phyloP scores from a whole-genome alignment of 164 flowering plant genomes.

The Platanus orientalis region DNA sequence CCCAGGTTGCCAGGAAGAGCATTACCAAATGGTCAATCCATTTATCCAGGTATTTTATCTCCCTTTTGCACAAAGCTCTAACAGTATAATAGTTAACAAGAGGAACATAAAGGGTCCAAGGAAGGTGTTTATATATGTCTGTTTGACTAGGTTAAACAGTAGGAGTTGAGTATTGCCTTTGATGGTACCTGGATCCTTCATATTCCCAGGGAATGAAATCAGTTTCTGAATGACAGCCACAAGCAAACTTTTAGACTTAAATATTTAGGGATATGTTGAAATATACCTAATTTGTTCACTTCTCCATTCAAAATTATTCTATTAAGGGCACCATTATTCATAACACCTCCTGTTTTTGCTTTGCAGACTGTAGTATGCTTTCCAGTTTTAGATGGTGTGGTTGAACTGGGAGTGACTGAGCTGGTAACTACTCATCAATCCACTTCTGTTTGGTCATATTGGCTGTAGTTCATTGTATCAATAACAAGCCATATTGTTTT shows the following conservation, averaged over 20 bases:
- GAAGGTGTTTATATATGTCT: background rate
- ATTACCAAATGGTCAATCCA: conserved; percentile 43
- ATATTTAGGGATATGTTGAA: no score
- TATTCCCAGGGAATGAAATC: no score
- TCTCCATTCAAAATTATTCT: no score
- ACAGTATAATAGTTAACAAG: no score
- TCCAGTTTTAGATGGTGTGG: conserved; percentile 73
- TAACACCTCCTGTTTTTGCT: conserved; percentile 1
- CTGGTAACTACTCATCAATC: conserved; percentile 38
- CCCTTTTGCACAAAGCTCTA: conserved; percentile 2
- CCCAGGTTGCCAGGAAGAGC: conserved; percentile 81
- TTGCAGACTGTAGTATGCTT: conserved; percentile 88
- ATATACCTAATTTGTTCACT: no score
- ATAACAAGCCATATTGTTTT: conserved; percentile 2
- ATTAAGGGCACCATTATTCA: background rate
- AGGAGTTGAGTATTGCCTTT: no score
- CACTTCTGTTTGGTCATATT: background rate
- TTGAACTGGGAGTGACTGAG: conserved; percentile 83
- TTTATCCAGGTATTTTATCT: conserved; percentile 57
- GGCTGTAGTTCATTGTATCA: background rate
- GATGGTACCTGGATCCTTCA: no score
- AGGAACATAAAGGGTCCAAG: no score
- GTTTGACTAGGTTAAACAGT: background rate
- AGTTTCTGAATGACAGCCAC: no score
- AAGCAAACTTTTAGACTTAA: no score